Evolutionary conservation across 352 stramenopile species (phyloP).

Genomic region (Lagenidium sp.): DNA sequence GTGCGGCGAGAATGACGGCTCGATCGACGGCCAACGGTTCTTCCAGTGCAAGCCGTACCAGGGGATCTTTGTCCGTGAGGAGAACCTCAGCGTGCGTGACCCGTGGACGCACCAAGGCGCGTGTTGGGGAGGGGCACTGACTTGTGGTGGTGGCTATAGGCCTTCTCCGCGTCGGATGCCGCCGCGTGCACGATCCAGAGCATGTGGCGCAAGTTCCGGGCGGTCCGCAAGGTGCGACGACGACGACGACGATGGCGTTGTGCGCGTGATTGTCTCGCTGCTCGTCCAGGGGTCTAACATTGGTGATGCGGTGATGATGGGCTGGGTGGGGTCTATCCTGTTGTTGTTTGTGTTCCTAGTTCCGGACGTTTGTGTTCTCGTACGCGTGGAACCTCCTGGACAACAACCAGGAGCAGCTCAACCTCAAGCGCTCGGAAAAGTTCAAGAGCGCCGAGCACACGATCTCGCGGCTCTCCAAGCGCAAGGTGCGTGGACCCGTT

Average conservation of each 20-base stretch:
- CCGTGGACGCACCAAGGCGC: too few relatives aligned
- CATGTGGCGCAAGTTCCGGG: constrained; percentile 54
- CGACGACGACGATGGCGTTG: neutral
- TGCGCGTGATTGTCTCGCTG: neutral
- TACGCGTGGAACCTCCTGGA: constrained; percentile 87
- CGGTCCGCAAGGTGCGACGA: constrained; percentile 50
- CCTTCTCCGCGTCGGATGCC: constrained; percentile 66
- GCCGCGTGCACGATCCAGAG: constrained; percentile 76
- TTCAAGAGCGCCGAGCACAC: constrained; percentile 81
- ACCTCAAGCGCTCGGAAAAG: constrained; percentile 80
- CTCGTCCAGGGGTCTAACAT: too few relatives aligned
- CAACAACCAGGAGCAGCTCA: constrained; percentile 87
- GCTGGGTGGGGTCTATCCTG: too few relatives aligned
- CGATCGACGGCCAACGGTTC: constrained; percentile 50
- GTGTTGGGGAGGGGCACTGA: too few relatives aligned
- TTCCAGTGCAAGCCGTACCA: constrained; percentile 82
- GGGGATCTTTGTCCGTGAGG: constrained; percentile 79
- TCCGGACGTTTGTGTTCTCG: constrained; percentile 69
- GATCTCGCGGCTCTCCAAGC: constrained; percentile 62
- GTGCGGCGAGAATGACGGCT: constrained; percentile 70
- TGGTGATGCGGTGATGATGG: too few relatives aligned
- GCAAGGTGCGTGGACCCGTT: constrained; percentile 24
- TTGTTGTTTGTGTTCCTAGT: constrained; percentile 24
- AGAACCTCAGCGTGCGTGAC: constrained; percentile 55
- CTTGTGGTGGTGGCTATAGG: constrained; percentile 19